Conservation (phyloP, 176 grass and related monocot genomes). For the Puccinellia tenuiflora region DNA sequence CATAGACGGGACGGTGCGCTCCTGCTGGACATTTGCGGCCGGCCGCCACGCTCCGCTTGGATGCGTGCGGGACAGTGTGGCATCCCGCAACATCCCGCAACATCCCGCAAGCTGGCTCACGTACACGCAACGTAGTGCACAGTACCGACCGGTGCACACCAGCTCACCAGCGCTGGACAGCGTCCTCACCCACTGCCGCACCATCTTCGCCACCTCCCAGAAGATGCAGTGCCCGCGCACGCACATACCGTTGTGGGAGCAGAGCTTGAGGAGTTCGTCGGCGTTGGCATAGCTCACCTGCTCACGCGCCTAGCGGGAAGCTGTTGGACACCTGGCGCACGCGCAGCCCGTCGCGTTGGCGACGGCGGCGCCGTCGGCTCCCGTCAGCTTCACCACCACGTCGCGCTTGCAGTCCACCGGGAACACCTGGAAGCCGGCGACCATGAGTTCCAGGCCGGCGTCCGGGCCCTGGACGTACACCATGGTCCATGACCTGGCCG, state of each 20-base stretch:
- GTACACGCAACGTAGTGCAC: no score
- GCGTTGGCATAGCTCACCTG: slow-evolving; percentile 64
- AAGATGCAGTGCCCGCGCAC: slow-evolving; percentile 88
- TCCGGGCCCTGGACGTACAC: slow-evolving; percentile 71
- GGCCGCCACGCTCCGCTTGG: no score
- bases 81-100: no score
- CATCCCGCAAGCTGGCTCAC: no score
- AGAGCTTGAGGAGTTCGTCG: slow-evolving; percentile 76
- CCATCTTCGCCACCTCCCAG: slow-evolving; percentile 62
- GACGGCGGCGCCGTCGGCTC: not conserved
- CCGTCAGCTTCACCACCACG: slow-evolving; percentile 58
- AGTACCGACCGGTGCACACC: no score
- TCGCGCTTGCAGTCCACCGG: slow-evolving; percentile 68
- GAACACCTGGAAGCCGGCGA: slow-evolving; percentile 75
- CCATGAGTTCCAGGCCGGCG: slow-evolving; percentile 74
- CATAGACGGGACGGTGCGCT: no score
- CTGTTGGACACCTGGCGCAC: slow-evolving; percentile 67
- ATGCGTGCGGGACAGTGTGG: no score
- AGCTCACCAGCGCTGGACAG: no score
- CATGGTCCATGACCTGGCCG: no score
- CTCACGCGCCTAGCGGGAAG: slow-evolving; percentile 80
- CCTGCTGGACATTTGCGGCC: no score
- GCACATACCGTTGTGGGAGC: slow-evolving; percentile 58
- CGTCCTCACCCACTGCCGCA: slow-evolving; percentile 70
- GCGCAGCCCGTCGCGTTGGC: not conserved